Evolutionary conservation across 345 rosid species (phyloP).

Genomic region (sweet orange (Citrus sinensis)): DVS_A1.0 CM039163.1:49964001-49964500

Average conservation of each 20-base stretch:
- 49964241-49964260: not conserved
- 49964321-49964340: not conserved
- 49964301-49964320: not conserved
- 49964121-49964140: not conserved
- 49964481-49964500: no score
- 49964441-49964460: no score
- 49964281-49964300: not conserved
- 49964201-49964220: not conserved
- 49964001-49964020: not conserved
- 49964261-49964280: not conserved
- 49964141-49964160: not conserved
- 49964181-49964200: no score
- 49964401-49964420: no score
- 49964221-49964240: no score
- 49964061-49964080: not conserved
- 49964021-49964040: not conserved
- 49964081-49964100: not conserved
- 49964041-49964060: not conserved
- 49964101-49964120: no score
- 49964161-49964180: no score
- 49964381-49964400: no score
- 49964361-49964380: fast-evolving
- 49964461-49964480: no score
- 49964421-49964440: no score
- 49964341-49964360: no score